These are phyloP conservation scores for Botrytis pseudocinerea DNA, from an alignment of 2,329 filamentous ascomycete genomes.

Conservation along the genomic window DNA sequence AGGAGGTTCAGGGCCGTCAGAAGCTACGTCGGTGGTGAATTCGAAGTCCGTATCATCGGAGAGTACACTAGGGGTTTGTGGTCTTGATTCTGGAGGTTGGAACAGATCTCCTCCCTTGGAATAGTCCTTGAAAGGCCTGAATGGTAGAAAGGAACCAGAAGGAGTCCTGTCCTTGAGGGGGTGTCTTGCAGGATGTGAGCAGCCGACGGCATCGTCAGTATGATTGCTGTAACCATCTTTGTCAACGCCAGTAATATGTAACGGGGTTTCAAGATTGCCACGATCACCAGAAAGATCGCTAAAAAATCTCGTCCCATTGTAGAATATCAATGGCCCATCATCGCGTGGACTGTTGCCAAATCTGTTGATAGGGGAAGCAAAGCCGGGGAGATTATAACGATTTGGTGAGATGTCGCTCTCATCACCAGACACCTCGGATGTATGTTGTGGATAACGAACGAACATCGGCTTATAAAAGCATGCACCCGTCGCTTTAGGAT, in stretches of 20 bases:
- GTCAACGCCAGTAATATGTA: slow-evolving; percentile 51
- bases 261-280: slow-evolving; percentile 50
- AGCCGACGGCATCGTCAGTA: slow-evolving; percentile 28
- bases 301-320: slow-evolving; percentile 76
- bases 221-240: slow-evolving; percentile 41
- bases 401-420: neutral
- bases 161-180: slow-evolving; percentile 25
- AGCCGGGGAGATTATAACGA: slow-evolving; percentile 1
- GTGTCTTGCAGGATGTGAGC: slow-evolving; percentile 14
- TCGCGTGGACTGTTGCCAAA: slow-evolving; percentile 47
- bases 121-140: slow-evolving; percentile 52
- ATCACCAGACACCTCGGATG: slow-evolving; percentile 42
- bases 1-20: slow-evolving; percentile 9
- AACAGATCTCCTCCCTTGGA: slow-evolving; percentile 32
- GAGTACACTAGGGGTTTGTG: slow-evolving; percentile 33
- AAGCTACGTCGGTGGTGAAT: slow-evolving; percentile 33
- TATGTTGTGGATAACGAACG: slow-evolving; percentile 50
- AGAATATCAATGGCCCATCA: slow-evolving; percentile 80
- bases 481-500: slow-evolving; percentile 46
- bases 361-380: neutral
- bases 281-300: slow-evolving; percentile 74
- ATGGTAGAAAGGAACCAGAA: slow-evolving; percentile 32
- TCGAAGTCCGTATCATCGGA: slow-evolving; percentile 37
- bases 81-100: slow-evolving; percentile 27
- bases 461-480: slow-evolving; percentile 69